A percentile compares a stretch with the other conserved stretches of the same genome.
Conservation (phyloP, 1,139 yeast species). For the Pichia inconspicua region DNA sequence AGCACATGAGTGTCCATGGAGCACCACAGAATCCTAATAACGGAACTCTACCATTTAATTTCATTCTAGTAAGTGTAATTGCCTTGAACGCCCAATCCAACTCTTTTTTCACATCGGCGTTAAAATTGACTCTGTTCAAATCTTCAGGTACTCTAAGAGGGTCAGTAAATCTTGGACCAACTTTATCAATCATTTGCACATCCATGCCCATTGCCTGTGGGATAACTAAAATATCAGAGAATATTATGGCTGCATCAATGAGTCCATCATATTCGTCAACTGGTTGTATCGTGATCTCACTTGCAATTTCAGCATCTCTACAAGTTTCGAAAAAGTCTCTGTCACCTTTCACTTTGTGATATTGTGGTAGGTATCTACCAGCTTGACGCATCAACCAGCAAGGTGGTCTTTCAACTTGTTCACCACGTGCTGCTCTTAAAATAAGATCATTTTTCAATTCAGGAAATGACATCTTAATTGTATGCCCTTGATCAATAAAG, state of each 20-base stretch:
- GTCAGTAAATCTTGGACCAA: slow-evolving; percentile 87
- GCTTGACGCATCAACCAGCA: slow-evolving; percentile 97
- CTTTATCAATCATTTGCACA: slow-evolving; percentile 88
- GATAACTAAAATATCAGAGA: slow-evolving; percentile 88
- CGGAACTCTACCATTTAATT: slow-evolving; percentile 85
- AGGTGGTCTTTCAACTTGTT: slow-evolving; percentile 92
- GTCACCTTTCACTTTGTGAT: slow-evolving; percentile 80
- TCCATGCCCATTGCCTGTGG: slow-evolving; percentile 99
- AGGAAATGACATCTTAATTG: slow-evolving; percentile 36
- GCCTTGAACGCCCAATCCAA: slow-evolving; percentile 94
- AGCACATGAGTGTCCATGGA: slow-evolving; percentile 94
- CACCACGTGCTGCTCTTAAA: slow-evolving; percentile 79
- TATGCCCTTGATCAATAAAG: not conserved
- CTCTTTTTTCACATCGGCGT: slow-evolving; percentile 66
- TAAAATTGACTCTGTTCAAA: slow-evolving; percentile 43
- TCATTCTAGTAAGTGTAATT: slow-evolving; percentile 76
- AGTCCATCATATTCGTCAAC: slow-evolving; percentile 81
- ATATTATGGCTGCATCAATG: slow-evolving; percentile 93
- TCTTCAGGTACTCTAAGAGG: slow-evolving; percentile 77
- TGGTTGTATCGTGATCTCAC: slow-evolving; percentile 93
- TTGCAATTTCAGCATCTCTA: slow-evolving; percentile 86
- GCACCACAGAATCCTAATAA: slow-evolving; percentile 94
- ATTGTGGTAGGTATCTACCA: slow-evolving; percentile 85
- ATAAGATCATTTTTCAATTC: slow-evolving; percentile 81
- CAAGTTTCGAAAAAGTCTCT: slow-evolving; percentile 91